These are phyloP conservation scores for Erythrobasidium hasegawianum DNA, from an alignment of 1,284 basidiomycete species.

Conservation along the genomic window DNA sequence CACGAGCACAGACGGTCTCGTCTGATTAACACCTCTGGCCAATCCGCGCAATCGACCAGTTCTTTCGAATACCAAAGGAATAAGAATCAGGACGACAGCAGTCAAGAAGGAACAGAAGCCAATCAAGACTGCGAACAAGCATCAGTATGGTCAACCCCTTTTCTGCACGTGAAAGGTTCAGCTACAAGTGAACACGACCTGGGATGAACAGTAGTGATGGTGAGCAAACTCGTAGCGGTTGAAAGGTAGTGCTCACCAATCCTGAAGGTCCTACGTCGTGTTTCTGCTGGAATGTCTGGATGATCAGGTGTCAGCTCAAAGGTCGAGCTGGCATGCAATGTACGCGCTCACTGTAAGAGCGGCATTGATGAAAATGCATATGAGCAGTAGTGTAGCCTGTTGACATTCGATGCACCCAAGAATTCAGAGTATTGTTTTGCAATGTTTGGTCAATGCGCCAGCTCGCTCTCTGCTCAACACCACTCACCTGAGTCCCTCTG, in stretches of 20 bases:
- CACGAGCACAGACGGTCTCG: constrained; percentile 18
- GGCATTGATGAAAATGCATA: constrained; percentile 35
- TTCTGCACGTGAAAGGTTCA: not conserved
- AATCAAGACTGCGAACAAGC: constrained; percentile 12
- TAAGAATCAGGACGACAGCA: constrained; percentile 9
- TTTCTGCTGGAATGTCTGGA: constrained; percentile 25
- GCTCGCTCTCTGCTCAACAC: not conserved
- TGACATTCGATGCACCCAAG: not conserved
- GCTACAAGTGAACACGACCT: constrained; percentile 21
- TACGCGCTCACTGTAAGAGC: constrained; percentile 21
- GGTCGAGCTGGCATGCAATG: not conserved
- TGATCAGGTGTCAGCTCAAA: not conserved
- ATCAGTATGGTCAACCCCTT: constrained; percentile 3
- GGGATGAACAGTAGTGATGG: not conserved
- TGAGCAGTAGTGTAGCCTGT: constrained; percentile 34
- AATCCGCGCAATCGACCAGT: constrained; percentile 27
- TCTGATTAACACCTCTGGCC: constrained; percentile 18
- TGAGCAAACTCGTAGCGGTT: no score
- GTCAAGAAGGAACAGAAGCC: constrained; percentile 18
- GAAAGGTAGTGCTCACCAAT: constrained; percentile 11
- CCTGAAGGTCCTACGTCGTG: constrained; percentile 15
- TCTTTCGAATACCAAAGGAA: constrained; percentile 26
- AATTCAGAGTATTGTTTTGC: no score
- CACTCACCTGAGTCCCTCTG: constrained; percentile 24
- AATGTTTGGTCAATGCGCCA: not conserved